Conservation (phyloP, 2,329 filamentous ascomycete species). For the Xenosphaeropsis pyriputrescens region DNA sequence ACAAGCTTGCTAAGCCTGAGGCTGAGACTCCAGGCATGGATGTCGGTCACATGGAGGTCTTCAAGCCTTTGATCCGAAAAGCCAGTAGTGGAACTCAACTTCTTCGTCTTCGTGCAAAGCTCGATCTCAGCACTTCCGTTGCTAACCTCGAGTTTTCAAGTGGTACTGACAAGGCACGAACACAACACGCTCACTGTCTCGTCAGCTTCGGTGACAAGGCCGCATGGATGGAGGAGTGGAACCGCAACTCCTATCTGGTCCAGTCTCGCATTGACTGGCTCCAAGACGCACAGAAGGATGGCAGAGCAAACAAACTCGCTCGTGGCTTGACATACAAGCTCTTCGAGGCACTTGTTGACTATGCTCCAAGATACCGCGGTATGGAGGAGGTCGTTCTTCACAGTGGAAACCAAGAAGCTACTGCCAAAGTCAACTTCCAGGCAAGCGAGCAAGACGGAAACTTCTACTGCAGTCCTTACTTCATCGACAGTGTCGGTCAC, state of each 20-base stretch:
- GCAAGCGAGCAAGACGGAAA: conserved; percentile 28
- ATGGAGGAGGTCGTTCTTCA: conserved; percentile 42
- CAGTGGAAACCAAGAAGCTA: conserved; percentile 30
- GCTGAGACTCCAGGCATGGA: conserved; percentile 41
- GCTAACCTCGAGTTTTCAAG: conserved; percentile 42
- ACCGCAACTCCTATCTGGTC: conserved; percentile 55
- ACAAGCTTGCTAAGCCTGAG: conserved; percentile 44
- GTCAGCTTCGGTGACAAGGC: conserved; percentile 45
- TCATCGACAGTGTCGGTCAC: conserved; percentile 43
- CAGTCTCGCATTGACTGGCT: conserved; percentile 44
- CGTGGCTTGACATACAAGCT: conserved; percentile 68
- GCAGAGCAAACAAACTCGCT: conserved; percentile 57
- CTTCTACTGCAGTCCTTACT: conserved; percentile 39
- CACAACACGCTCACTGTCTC: conserved; percentile 46
- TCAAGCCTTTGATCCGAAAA: not conserved
- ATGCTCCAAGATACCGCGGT: conserved; percentile 34
- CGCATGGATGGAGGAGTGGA: conserved; percentile 49
- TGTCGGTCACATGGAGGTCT: conserved; percentile 45
- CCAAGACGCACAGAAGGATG: conserved; percentile 43
- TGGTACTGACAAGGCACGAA: conserved; percentile 40
- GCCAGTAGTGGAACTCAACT: conserved; percentile 11
- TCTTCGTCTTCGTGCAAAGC: conserved; percentile 20
- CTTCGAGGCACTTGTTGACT: conserved; percentile 41
- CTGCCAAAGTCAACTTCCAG: conserved; percentile 29
- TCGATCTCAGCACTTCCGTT: conserved; percentile 5